Conservation (phyloP, 257 asterid genomes). For the Solanum medicagineum region DNA sequence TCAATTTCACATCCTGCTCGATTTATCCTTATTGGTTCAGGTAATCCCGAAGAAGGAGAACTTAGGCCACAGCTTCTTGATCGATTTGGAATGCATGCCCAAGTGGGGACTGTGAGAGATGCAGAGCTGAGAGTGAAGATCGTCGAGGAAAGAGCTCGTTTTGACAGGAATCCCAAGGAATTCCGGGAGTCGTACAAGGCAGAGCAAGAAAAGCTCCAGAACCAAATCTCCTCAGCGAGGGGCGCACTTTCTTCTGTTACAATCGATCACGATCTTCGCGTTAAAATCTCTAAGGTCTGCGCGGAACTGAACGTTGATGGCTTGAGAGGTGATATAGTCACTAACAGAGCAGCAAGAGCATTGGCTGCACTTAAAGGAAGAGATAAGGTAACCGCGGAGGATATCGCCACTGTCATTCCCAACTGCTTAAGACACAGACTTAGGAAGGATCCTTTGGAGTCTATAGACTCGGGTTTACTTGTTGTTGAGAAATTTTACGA, state of each 20-base stretch:
- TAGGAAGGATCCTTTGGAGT: conserved; percentile 81
- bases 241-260: conserved; percentile 40
- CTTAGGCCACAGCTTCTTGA: conserved; percentile 96
- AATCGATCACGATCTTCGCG: conserved; percentile 62
- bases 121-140: conserved; percentile 95
- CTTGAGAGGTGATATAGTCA: conserved; percentile 80
- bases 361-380: conserved; percentile 85
- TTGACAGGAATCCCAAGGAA: conserved; percentile 66
- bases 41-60: conserved; percentile 95
- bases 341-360: conserved; percentile 81
- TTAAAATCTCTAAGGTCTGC: conserved; percentile 77
- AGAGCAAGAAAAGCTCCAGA: conserved; percentile 78
- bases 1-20: conserved; percentile 93
- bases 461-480: conserved; percentile 86
- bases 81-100: conserved; percentile 95
- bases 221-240: conserved; percentile 65
- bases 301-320: conserved; percentile 88
- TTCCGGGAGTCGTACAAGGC: conserved; percentile 52
- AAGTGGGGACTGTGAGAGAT: conserved; percentile 75
- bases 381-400: conserved; percentile 63
- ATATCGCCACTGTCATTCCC: conserved; percentile 82
- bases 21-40: conserved; percentile 83
- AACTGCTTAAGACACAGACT: conserved; percentile 93
- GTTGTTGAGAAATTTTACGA: conserved; percentile 86
- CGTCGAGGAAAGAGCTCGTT: conserved; percentile 87